Conservation (phyloP, 345 rosid genomes). For the Rubroshorea leprosula region DNA sequence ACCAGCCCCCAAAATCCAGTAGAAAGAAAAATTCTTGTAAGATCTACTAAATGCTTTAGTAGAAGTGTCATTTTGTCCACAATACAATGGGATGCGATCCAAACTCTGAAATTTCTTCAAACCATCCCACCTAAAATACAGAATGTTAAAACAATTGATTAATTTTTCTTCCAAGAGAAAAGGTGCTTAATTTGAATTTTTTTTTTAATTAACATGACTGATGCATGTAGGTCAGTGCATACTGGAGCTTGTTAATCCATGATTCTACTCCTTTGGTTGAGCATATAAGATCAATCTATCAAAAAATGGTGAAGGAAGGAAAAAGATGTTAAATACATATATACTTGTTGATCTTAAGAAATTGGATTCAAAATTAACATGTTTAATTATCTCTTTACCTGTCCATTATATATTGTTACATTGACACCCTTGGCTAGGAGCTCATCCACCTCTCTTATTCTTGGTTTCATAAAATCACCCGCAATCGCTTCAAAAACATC, state of each 20-base stretch:
- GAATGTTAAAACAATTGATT: too few species aligned
- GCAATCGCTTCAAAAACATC: conserved; percentile 20
- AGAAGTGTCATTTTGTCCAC: conserved; percentile 26
- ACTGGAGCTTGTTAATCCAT: conserved; percentile 40
- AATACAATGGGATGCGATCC: conserved; percentile 43
- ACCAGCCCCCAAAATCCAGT: conserved; percentile 89
- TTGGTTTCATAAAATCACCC: conserved; percentile 42
- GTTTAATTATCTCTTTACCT: too few species aligned
- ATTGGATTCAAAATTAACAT: too few species aligned
- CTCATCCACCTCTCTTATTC: conserved; percentile 43
- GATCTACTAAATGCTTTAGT: conserved; percentile 67
- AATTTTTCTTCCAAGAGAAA: too few species aligned
- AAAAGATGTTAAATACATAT: too few species aligned
- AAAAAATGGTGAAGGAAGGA: neutral
- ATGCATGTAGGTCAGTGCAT: neutral
- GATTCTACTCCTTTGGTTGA: conserved; percentile 44
- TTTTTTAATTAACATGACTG: too few species aligned
- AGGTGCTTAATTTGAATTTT: too few species aligned
- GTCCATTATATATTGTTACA: too few species aligned
- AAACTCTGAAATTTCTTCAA: conserved; percentile 30
- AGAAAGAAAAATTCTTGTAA: conserved; percentile 61
- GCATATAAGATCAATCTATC: conserved; percentile 38
- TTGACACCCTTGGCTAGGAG: conserved; percentile 31
- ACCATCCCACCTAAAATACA: conserved; percentile 66
- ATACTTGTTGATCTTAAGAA: too few species aligned